These are phyloP conservation scores for Rhizopus delemar DNA, from an alignment of 371 early-diverging fungal genomes.

Conservation along the genomic window DNA sequence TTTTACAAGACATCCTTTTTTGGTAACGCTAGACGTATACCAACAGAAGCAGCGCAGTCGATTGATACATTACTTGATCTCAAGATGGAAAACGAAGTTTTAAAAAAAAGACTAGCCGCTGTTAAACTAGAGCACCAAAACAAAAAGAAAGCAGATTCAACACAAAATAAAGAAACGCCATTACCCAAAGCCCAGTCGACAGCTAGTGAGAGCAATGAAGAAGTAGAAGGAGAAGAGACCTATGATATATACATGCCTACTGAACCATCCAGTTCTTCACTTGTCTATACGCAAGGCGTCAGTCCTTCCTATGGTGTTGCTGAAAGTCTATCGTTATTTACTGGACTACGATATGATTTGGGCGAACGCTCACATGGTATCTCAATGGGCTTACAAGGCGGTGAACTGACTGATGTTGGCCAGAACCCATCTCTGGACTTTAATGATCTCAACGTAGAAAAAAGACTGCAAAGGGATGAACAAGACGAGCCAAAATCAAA, in stretches of 20 bases:
- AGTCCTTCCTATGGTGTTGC: conserved; percentile 23
- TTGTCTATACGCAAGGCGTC: conserved; percentile 45
- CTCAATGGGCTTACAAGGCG: conserved; percentile 35
- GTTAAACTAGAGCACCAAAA: conserved; percentile 13
- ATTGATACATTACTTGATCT: conserved; percentile 26
- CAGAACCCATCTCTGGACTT: conserved; percentile 5
- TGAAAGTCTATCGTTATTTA: conserved; percentile 40
- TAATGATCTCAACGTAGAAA: conserved; percentile 11
- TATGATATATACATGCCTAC: conserved; percentile 20
- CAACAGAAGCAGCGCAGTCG: conserved; percentile 19
- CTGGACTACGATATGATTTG: conserved; percentile 39
- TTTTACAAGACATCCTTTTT: conserved; percentile 23
- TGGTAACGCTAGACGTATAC: conserved; percentile 23
- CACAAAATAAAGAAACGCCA: neutral
- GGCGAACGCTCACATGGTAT: conserved; percentile 49
- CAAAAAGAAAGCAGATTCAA: neutral
- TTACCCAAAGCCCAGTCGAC: conserved; percentile 11
- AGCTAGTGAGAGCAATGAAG: conserved; percentile 2
- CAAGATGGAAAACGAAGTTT: conserved; percentile 29
- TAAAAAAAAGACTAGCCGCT: conserved; percentile 15
- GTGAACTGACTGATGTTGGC: conserved; percentile 27
- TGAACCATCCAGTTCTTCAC: conserved; percentile 17
- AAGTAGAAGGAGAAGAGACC: conserved; percentile 22
- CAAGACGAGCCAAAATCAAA: conserved; percentile 16
- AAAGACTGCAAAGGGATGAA: conserved; percentile 2